phyloP scores from a whole-genome alignment of 2,329 filamentous ascomycete species.

The Cladophialophora yegresii region DNA sequence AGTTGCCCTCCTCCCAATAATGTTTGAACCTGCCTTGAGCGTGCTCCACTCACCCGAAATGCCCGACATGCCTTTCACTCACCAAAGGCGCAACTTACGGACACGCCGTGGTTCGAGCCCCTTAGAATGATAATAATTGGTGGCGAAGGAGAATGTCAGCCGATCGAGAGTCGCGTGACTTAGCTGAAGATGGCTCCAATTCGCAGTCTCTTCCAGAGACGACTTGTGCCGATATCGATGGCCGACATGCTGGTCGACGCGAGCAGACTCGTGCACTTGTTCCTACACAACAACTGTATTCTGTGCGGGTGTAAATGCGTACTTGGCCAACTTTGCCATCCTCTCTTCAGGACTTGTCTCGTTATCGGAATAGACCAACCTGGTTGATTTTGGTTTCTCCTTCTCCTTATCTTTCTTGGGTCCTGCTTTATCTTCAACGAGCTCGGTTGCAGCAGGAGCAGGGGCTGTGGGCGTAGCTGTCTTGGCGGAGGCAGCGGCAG shows the following conservation, averaged over 20 bases:
- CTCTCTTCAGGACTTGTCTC: constrained; percentile 84
- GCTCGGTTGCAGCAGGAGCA: constrained; percentile 42
- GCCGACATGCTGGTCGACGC: background rate
- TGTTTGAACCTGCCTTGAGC: constrained; percentile 4
- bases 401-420: constrained; percentile 61
- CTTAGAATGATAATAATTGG: background rate
- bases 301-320: constrained; percentile 63
- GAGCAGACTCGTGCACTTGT: background rate
- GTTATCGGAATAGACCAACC: constrained; percentile 80
- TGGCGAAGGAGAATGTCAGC: constrained; percentile 18
- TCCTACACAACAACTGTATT: constrained; percentile 36
- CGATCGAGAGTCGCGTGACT: constrained; percentile 23
- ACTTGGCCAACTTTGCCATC: constrained; percentile 76
- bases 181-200: constrained; percentile 17
- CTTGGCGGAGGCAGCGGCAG: constrained; percentile 23
- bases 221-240: background rate
- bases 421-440: constrained; percentile 60
- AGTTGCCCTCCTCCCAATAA: constrained; percentile 12
- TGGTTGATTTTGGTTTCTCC: constrained; percentile 64
- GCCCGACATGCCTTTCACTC: constrained; percentile 1
- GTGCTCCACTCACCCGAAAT: constrained; percentile 25
- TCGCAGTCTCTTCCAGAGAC: background rate
- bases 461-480: constrained; percentile 27
- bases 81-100: background rate
- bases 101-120: background rate